These are phyloP conservation scores for Yamadazyma friedrichii DNA, from an alignment of 1,139 yeast genomes.

Conservation along the genomic window DNA sequence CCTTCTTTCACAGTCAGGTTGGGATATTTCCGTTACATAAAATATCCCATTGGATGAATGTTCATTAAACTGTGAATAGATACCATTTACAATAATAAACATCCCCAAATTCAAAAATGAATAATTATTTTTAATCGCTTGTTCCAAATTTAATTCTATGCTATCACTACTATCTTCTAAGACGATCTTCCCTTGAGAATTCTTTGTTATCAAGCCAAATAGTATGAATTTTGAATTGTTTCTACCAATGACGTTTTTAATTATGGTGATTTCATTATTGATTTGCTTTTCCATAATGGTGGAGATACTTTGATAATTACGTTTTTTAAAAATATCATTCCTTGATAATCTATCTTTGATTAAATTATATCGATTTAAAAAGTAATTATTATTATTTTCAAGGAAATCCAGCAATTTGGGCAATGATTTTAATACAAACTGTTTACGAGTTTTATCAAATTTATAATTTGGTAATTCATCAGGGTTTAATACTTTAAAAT, in stretches of 20 bases:
- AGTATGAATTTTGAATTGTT: slow-evolving; percentile 74
- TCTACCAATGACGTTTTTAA: slow-evolving; percentile 83
- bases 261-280: slow-evolving; percentile 61
- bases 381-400: slow-evolving; percentile 25
- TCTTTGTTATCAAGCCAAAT: slow-evolving; percentile 70
- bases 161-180: slow-evolving; percentile 81
- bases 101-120: slow-evolving; percentile 78
- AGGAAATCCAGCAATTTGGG: slow-evolving; percentile 19
- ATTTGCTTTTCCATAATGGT: slow-evolving; percentile 22
- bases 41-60: slow-evolving; percentile 51
- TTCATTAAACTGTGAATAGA: slow-evolving; percentile 63
- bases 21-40: slow-evolving; percentile 74
- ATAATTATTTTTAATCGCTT: slow-evolving; percentile 63
- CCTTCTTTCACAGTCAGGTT: slow-evolving; percentile 86
- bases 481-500: slow-evolving; percentile 65
- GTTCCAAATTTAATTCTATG: slow-evolving; percentile 68
- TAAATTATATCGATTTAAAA: slow-evolving; percentile 51
- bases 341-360: slow-evolving; percentile 70
- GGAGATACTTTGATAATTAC: slow-evolving; percentile 40
- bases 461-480: slow-evolving; percentile 62
- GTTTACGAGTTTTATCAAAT: slow-evolving; percentile 67
- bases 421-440: slow-evolving; percentile 44
- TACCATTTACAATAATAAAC: slow-evolving; percentile 81
- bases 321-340: slow-evolving; percentile 68
- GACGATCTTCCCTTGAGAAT: slow-evolving; percentile 65